Conservation (phyloP, 2,329 filamentous ascomycete genomes). For the Nannizzia gypsea region DNA sequence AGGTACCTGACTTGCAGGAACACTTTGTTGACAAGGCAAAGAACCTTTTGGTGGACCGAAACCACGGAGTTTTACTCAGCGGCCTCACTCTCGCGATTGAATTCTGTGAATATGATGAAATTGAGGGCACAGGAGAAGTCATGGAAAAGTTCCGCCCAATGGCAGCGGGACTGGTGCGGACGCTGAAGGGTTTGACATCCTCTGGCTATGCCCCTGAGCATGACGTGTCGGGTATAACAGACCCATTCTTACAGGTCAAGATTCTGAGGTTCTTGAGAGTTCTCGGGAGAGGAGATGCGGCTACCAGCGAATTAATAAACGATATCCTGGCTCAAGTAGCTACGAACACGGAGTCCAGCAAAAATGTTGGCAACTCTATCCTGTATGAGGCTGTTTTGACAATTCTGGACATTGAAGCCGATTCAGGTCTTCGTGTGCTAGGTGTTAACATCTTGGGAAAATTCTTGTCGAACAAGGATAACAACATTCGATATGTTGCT, state of each 20-base stretch:
- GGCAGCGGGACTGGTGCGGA: slow-evolving; percentile 75
- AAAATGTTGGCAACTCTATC: slow-evolving; percentile 97
- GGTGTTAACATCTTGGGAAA: slow-evolving; percentile 98
- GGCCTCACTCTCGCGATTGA: slow-evolving; percentile 83
- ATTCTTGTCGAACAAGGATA: slow-evolving; percentile 95
- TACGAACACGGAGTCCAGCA: slow-evolving; percentile 93
- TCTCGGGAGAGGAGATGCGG: slow-evolving; percentile 69
- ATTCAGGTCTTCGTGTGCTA: slow-evolving; percentile 83
- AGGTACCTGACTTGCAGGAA: slow-evolving; percentile 93
- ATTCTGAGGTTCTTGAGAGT: slow-evolving; percentile 78
- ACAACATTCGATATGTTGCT: slow-evolving; percentile 97
- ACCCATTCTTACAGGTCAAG: slow-evolving; percentile 96
- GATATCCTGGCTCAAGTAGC: slow-evolving; percentile 96
- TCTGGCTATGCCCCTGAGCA: slow-evolving; percentile 97
- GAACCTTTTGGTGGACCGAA: slow-evolving; percentile 75
- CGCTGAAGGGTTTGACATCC: slow-evolving; percentile 80
- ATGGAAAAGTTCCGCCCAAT: slow-evolving; percentile 83
- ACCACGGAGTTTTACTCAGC: slow-evolving; percentile 89
- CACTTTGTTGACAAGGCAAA: slow-evolving; percentile 94
- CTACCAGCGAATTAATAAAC: slow-evolving; percentile 94
- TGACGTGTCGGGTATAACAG: slow-evolving; percentile 94
- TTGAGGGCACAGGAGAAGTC: slow-evolving; percentile 79
- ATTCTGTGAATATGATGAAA: slow-evolving; percentile 89
- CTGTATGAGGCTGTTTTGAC: slow-evolving; percentile 94
- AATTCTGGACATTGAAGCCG: slow-evolving; percentile 94